Evolutionary conservation across 2,329 filamentous ascomycete species (phyloP), one percentile per base, ranked within the genome.

Genomic region (Rhynchosporium secalis): DNA sequence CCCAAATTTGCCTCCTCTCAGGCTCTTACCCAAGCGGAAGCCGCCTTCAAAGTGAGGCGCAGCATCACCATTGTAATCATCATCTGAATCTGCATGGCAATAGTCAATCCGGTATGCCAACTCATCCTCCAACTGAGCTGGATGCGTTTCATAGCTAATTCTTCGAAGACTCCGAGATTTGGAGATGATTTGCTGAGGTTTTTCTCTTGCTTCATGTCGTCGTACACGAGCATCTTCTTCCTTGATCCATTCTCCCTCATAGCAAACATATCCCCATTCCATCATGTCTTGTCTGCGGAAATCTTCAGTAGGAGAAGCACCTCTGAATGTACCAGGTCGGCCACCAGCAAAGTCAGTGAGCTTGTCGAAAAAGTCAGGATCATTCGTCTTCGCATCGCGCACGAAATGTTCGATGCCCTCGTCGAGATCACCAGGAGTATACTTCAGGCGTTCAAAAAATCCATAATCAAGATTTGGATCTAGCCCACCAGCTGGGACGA

Each of bases 121-220:
- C 36, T 54, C 36, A 8, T 54, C 51, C 51, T 54, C 36, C n/a
- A 54, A 10, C 20, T 54, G 51, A 28, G 51, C 51, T 28, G 51
- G 51, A 20, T 54, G 51, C 28, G 31, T 15, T 33, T 33, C 31
- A 38, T 10, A 28, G 36, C 33, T 31, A 3, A 20, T 38, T 40
- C 20, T 12, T 40, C 20, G 13, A 9, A 5, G 10, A 20, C n/a
- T 26, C 38, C 12, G 33, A 13, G 13, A 29, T 8, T 6, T 15
- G 20, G 20, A 20, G 20, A 20, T 20, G 20, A 3, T 51, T 29
- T 46, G n/a, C 43, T 20, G 20, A 20, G 20, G 20, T 20, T n/a
- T 46, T 8, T 26, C 43, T 46, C 4, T 51, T 3, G 29, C 9
- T 10, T 54, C n/a, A 2, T 4, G n/a, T 15, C 7, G n/a, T 28